These are phyloP conservation scores for Fraxinus anomala DNA, from an alignment of 257 asterid species.

Conservation along the genomic window DNA sequence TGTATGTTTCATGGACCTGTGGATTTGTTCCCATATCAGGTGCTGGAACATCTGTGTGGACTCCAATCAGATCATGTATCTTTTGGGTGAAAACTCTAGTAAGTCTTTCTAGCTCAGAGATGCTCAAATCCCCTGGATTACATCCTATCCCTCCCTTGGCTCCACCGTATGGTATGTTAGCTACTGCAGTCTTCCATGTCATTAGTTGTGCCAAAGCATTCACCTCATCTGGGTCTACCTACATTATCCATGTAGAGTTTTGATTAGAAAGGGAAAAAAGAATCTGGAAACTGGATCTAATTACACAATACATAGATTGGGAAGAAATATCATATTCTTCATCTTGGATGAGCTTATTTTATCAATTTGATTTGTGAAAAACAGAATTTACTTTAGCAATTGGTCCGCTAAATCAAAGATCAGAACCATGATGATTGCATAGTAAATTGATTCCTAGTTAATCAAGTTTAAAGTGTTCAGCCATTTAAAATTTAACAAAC, in stretches of 20 bases:
- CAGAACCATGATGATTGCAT: background rate
- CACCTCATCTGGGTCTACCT: conserved; percentile 97
- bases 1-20: conserved; percentile 25
- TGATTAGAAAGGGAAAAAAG: background rate
- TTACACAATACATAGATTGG: background rate
- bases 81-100: conserved; percentile 62
- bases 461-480: background rate
- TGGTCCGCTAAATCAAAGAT: background rate
- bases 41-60: conserved; percentile 68
- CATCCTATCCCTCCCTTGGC: conserved; percentile 98
- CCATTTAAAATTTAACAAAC: conserved; percentile 28
- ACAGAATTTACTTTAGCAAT: background rate
- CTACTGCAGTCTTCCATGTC: conserved; percentile 99
- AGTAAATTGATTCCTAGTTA: background rate
- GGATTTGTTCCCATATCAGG: conserved; percentile 79
- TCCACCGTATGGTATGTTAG: conserved; percentile 94
- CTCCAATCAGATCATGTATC: conserved; percentile 60
- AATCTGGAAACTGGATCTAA: background rate
- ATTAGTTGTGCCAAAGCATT: conserved; percentile 89
- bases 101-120: conserved; percentile 77
- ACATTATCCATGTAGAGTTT: conserved; percentile 13
- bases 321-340: background rate
- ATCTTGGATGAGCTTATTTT: background rate
- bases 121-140: conserved; percentile 62
- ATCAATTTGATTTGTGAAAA: background rate